Conservation (phyloP, 2,329 filamentous ascomycete genomes). For the Didymella glomerata region DNA sequence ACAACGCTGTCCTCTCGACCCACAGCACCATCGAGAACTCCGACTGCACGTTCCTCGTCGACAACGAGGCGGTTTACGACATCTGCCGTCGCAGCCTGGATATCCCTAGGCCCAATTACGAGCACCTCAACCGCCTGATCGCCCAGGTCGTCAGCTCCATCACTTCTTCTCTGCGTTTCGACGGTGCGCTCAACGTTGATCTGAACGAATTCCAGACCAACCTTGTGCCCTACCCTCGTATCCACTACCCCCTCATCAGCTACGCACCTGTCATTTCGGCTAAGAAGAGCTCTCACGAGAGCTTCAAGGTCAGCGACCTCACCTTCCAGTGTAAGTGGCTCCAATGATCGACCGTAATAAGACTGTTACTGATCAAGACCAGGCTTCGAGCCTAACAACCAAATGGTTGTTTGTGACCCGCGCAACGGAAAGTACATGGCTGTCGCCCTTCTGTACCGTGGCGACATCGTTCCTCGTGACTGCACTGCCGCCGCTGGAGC, state of each 20-base stretch:
- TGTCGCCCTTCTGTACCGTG: conserved; percentile 75
- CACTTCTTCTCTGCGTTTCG: conserved; percentile 75
- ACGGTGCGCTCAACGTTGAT: conserved; percentile 76
- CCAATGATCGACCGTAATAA: not conserved
- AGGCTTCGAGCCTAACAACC: conserved; percentile 81
- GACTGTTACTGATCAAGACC: conserved; percentile 33
- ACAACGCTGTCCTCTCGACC: conserved; percentile 76
- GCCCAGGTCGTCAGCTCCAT: conserved; percentile 79
- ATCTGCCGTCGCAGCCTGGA: conserved; percentile 77
- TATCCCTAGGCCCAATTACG: conserved; percentile 72
- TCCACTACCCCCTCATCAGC: conserved; percentile 77
- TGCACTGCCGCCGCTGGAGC: conserved; percentile 72
- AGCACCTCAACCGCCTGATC: conserved; percentile 77
- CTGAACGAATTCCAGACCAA: conserved; percentile 82
- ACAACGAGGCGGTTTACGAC: conserved; percentile 79
- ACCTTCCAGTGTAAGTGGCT: conserved; percentile 70
- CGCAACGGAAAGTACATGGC: conserved; percentile 82
- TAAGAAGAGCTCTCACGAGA: conserved; percentile 82
- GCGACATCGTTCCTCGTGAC: conserved; percentile 75
- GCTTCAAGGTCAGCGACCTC: conserved; percentile 83
- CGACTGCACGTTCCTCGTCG: conserved; percentile 80
- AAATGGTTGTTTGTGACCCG: conserved; percentile 79
- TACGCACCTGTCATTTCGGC: conserved; percentile 76
- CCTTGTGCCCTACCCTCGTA: conserved; percentile 76
- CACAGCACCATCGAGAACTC: conserved; percentile 80